Percentiles rank a stretch among this genome's conserved stretches.
These are phyloP conservation scores for Vitis labrusca DNA, from an alignment of 164 flowering plant species.

Conservation along the genomic window DNA sequence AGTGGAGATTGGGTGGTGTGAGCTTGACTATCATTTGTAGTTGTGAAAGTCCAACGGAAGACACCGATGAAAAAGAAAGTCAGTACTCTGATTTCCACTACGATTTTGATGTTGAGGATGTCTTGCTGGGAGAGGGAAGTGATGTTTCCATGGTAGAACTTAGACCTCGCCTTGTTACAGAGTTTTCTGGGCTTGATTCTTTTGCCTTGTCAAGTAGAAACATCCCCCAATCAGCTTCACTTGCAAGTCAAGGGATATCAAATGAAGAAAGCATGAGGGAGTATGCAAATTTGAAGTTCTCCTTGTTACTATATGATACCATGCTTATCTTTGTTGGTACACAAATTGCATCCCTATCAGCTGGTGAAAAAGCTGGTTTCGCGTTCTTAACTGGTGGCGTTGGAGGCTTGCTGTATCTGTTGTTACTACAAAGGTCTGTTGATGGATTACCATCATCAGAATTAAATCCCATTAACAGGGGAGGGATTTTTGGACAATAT, in stretches of 20 bases:
- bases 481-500: slow-evolving; percentile 26
- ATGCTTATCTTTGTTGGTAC: slow-evolving; percentile 59
- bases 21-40: slow-evolving; percentile 37
- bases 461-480: slow-evolving; percentile 14
- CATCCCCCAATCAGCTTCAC: slow-evolving; percentile 19
- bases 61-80: slow-evolving; percentile 20
- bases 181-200: slow-evolving; percentile 35
- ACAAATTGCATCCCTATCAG: slow-evolving; percentile 33
- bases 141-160: slow-evolving; percentile 69
- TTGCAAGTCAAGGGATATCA: slow-evolving; percentile 16
- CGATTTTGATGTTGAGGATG: slow-evolving; percentile 53
- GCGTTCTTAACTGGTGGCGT: slow-evolving; percentile 73
- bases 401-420: slow-evolving; percentile 67
- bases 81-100: slow-evolving; percentile 32
- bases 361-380: slow-evolving; percentile 46
- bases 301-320: slow-evolving; percentile 71
- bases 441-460: slow-evolving; percentile 60
- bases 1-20: slow-evolving; percentile 75
- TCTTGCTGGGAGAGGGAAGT: slow-evolving; percentile 68
- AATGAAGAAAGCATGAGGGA: slow-evolving; percentile 82
- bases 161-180: slow-evolving; percentile 51
- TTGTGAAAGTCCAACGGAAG: slow-evolving; percentile 15
- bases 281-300: slow-evolving; percentile 70
- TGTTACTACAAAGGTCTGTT: slow-evolving; percentile 78
- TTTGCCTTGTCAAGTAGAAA: slow-evolving; percentile 16